These are phyloP conservation scores for Petunia hybrid DNA, from an alignment of 305 asterid species.

Conservation along the genomic window DNA sequence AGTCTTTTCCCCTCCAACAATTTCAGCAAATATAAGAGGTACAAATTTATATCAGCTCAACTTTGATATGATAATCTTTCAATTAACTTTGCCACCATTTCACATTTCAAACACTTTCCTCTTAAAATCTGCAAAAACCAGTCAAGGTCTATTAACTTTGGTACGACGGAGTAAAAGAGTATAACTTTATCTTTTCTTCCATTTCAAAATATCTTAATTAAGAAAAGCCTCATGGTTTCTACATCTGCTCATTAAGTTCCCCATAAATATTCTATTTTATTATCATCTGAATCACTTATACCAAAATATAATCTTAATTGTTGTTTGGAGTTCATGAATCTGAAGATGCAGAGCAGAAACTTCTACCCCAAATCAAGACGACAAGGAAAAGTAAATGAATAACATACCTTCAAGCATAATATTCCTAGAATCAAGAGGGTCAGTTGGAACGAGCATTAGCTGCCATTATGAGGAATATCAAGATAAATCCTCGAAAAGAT, in stretches of 20 bases:
- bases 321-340: constrained; percentile 9
- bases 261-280: not conserved
- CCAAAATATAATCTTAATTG: not conserved
- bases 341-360: not conserved
- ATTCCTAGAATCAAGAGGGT: constrained; percentile 95
- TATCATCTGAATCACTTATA: constrained; percentile 19
- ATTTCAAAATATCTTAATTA: constrained; percentile 26
- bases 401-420: constrained; percentile 91
- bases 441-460: constrained; percentile 86
- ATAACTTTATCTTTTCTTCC: not conserved
- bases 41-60: constrained; percentile 22
- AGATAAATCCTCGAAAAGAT: constrained; percentile 27
- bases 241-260: constrained; percentile 25
- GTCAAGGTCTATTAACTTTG: not conserved
- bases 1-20: not conserved
- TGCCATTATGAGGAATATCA: constrained; percentile 36
- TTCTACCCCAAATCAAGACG: not conserved
- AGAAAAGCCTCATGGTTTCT: not conserved
- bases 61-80: not conserved
- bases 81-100: not conserved
- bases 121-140: not conserved
- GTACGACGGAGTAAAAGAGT: not conserved
- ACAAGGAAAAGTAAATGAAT: not conserved
- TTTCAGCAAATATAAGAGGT: not conserved
- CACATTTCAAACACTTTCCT: not conserved